Evolutionary conservation across 495 filamentous ascomycete species (phyloP).

Genomic region (Thozetella sp.): DNA sequence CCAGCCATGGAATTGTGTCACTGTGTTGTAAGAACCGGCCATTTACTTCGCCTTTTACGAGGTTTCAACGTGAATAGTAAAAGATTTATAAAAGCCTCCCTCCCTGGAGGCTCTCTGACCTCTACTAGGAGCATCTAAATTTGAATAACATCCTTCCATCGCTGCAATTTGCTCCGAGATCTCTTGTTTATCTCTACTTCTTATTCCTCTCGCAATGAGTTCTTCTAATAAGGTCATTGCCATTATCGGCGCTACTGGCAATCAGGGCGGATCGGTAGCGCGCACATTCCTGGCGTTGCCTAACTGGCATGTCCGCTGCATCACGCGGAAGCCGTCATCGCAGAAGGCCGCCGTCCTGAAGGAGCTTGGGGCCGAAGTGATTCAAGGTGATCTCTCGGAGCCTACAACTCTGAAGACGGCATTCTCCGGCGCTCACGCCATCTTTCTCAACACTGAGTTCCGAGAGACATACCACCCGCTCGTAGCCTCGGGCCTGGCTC

Average conservation of each 20-base stretch:
- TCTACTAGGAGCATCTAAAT: too few species aligned
- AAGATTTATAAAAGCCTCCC: too few species aligned
- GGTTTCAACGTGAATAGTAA: too few species aligned
- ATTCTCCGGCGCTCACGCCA: constrained; percentile 15
- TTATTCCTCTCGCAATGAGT: too few species aligned
- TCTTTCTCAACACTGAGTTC: constrained; percentile 20
- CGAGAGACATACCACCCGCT: constrained; percentile 12
- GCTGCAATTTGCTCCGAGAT: too few species aligned
- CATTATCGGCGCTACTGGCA: constrained; percentile 9
- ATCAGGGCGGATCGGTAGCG: constrained; percentile 41
- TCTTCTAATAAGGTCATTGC: constrained; percentile 23
- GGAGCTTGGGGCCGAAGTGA: constrained; percentile 26
- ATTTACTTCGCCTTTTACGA: too few species aligned
- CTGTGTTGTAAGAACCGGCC: too few species aligned
- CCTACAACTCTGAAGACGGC: constrained; percentile 5
- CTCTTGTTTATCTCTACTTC: constrained; percentile 1
- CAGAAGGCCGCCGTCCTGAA: constrained; percentile 18
- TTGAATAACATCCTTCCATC: too few species aligned
- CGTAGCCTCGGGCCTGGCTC: constrained; percentile 2
- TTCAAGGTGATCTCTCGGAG: constrained; percentile 15
- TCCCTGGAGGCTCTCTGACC: too few species aligned
- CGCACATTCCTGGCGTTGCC: constrained; percentile 26
- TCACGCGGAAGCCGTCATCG: constrained; percentile 28
- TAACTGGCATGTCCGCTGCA: constrained; percentile 27
- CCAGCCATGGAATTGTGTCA: too few species aligned